Evolutionary conservation across 306 rosid species (phyloP), one percentile per base, ranked within the genome.

Genomic region (Pueraria montana): DNA sequence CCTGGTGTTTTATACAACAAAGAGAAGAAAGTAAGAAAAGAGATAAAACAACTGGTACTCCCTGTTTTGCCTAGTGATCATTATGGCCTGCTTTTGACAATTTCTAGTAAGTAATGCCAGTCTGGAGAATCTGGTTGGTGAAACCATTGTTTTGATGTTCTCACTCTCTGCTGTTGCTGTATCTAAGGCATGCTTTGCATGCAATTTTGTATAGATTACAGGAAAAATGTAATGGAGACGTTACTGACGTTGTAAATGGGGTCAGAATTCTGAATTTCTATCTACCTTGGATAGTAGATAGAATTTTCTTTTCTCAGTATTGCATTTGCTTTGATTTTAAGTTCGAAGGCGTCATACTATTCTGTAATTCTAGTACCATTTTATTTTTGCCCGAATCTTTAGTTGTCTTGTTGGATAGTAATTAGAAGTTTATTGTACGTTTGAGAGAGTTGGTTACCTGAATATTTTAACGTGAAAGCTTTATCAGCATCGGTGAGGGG

Each of bases 21-120:
- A 85, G 94, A 96, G 86, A 96, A 96, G 88, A 93, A 96, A 83
- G 92, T 49, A 62, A 88, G 83, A 72, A 86, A 87, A 18, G 97
- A 91, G 84, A 84, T 78, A 20, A 92, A 87, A 86, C 87, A 82
- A 84, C 83, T 91, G 80, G 97, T 83, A 76, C 96, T 92, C 58
- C 96, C 99, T 82, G 98, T 96, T 82, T 88, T 96, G 79, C 98
- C 98, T 1, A 93, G 99, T 68, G 98, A 96, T 87, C 99, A 96
- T 76, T 96, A 87, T 76, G 98, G 99, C 69, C 75, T 96, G 86
- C 89, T 93, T 74, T 89, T 96, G 87, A 88, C 98, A 26, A 82
- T 96, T 67, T 72, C 88, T 66, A 82, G 79, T 65, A 84, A 74
- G 74, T 84, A 76, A 80, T 72, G 59, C 59, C 30, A 11, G 40